Evolutionary conservation across 2,329 filamentous ascomycete species (phyloP).

Genomic region (Drechslerella coelobrocha): DNA sequence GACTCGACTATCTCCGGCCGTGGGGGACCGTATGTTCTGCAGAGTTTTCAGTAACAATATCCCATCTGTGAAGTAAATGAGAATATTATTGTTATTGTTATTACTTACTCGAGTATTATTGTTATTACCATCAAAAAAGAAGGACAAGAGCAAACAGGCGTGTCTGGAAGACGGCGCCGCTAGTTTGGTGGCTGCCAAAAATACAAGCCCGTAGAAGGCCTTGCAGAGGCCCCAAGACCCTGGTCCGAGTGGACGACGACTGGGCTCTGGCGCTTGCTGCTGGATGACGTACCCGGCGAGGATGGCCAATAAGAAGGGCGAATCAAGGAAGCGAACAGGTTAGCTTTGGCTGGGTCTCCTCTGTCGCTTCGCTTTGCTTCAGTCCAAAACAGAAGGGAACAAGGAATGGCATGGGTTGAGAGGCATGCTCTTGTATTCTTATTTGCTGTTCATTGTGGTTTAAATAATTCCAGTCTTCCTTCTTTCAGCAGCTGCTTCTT

Average conservation of each 20-base stretch:
- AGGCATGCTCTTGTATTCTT: no score
- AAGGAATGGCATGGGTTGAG: no score
- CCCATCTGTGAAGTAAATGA: no score
- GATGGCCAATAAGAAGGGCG: neutral
- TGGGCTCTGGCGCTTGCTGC: neutral
- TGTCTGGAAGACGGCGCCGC: neutral
- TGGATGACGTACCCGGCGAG: neutral
- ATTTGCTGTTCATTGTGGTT: no score
- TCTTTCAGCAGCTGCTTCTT: no score
- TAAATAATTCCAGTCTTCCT: no score
- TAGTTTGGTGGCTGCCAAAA: conserved; percentile 2
- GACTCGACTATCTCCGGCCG: neutral
- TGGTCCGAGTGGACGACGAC: no score
- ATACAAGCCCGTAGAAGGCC: neutral
- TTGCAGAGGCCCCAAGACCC: neutral
- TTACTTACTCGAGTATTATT: no score
- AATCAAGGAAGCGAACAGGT: conserved; percentile 1
- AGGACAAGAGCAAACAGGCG: neutral
- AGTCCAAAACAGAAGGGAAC: neutral
- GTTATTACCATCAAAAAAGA: no score
- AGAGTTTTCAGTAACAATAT: no score
- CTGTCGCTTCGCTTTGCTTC: neutral
- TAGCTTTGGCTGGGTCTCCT: neutral
- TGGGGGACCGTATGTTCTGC: no score
- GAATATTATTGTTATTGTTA: no score